phyloP scores from a whole-genome alignment of 2,329 filamentous ascomycete species.

The Alternaria metachromatica region DNA sequence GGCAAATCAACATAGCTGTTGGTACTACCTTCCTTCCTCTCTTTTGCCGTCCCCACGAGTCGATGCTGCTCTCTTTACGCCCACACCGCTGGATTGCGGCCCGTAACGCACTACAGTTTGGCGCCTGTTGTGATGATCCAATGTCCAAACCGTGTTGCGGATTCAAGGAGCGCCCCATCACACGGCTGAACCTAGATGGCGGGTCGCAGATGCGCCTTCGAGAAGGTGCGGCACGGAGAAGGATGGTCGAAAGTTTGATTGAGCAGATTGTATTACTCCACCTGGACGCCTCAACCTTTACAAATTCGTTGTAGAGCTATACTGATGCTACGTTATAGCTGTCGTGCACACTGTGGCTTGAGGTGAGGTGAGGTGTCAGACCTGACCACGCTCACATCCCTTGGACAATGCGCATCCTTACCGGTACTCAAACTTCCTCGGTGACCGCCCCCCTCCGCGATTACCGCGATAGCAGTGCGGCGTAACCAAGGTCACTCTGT shows the following conservation, averaged over 20 bases:
- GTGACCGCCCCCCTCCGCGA: neutral
- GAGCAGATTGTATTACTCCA: neutral
- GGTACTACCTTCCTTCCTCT: slow-evolving; percentile 2
- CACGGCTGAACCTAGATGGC: slow-evolving; percentile 9
- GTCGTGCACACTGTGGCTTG: neutral
- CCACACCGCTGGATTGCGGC: slow-evolving; percentile 1
- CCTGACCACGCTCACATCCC: neutral
- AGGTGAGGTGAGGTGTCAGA: neutral
- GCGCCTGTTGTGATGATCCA: neutral
- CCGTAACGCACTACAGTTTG: slow-evolving; percentile 1
- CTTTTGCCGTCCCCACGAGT: neutral
- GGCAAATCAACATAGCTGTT: slow-evolving; percentile 1
- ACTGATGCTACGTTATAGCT: neutral
- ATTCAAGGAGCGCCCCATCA: slow-evolving; percentile 6
- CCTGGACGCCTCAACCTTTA: neutral
- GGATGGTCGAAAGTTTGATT: neutral
- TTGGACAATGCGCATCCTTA: neutral
- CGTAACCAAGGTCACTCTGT: neutral
- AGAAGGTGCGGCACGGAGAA: slow-evolving; percentile 4
- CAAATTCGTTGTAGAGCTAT: neutral
- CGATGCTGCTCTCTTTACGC: neutral
- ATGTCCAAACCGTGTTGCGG: neutral
- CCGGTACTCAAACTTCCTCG: neutral
- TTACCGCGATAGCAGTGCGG: neutral
- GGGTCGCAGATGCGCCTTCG: slow-evolving; percentile 7